Percentiles rank a stretch among this genome's conserved stretches.
These are phyloP conservation scores for Paramecium caudatum DNA, from an alignment of 73 alveolate species.

Conservation along the genomic window DNA sequence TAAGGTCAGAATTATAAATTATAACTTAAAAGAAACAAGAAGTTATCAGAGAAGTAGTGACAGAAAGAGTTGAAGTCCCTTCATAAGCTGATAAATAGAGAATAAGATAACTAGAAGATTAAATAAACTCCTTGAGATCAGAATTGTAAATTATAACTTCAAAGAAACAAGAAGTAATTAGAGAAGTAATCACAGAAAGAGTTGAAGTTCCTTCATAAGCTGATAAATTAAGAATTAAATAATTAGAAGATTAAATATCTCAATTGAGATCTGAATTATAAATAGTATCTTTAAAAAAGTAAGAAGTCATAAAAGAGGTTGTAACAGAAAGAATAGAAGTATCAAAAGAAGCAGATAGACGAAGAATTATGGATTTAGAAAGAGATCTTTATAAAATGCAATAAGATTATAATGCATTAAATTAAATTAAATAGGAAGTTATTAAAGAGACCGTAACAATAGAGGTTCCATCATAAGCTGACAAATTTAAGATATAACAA, in stretches of 20 bases:
- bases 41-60: constrained; percentile 50
- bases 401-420: constrained; percentile 42
- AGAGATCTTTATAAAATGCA: background rate
- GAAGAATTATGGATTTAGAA: constrained; percentile 47
- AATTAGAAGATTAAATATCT: constrained; percentile 34
- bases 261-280: background rate
- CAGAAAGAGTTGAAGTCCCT: constrained; percentile 20
- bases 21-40: constrained; percentile 48
- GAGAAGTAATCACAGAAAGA: constrained; percentile 1
- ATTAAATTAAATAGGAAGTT: constrained; percentile 37
- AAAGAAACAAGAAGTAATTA: constrained; percentile 53
- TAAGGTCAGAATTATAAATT: background rate
- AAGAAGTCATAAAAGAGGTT: constrained; percentile 10
- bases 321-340: constrained; percentile 48
- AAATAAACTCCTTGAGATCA: background rate
- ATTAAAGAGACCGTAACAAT: constrained; percentile 11
- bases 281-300: background rate
- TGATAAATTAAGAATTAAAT: constrained; percentile 56
- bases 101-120: constrained; percentile 9
- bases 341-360: constrained; percentile 10
- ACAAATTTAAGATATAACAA: background rate
- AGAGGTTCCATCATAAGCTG: constrained; percentile 53
- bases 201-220: background rate
- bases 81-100: constrained; percentile 26
- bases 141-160: background rate